Percentiles rank a stretch among this genome's conserved stretches.
Conservation (phyloP, 371 early-diverging fungal species). For the Mucor ambiguus region DNA sequence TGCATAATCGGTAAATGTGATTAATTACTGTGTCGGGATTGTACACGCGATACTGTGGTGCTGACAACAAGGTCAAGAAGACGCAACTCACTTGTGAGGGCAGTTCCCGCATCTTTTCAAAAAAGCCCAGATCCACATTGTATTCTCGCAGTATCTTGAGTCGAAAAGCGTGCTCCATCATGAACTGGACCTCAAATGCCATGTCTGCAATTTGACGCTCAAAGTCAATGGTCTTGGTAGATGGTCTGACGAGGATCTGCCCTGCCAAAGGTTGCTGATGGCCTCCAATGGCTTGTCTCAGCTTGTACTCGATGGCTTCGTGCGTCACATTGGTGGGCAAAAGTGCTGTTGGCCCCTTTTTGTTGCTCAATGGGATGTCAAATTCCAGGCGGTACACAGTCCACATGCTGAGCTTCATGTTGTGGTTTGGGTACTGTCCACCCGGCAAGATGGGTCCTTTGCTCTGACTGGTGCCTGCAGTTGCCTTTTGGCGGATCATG, state of each 20-base stretch:
- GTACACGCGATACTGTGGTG: slow-evolving; percentile 38
- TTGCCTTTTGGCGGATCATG: slow-evolving; percentile 8
- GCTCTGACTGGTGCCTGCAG: neutral
- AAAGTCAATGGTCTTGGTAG: slow-evolving; percentile 1
- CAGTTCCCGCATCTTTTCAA: slow-evolving; percentile 23
- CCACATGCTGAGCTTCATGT: slow-evolving; percentile 32
- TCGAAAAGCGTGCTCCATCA: slow-evolving; percentile 47
- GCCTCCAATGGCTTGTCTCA: neutral
- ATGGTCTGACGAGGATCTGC: neutral
- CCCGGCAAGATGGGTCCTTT: slow-evolving; percentile 1
- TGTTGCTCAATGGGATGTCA: slow-evolving; percentile 10
- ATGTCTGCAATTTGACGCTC: slow-evolving; percentile 4
- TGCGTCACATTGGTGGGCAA: slow-evolving; percentile 10
- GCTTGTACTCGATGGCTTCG: slow-evolving; percentile 21
- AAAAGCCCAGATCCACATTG: slow-evolving; percentile 40
- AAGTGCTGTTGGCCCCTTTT: neutral
- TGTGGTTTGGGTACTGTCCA: slow-evolving; percentile 12
- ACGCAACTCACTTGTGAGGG: slow-evolving; percentile 28
- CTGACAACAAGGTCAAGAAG: slow-evolving; percentile 33
- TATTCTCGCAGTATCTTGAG: slow-evolving; percentile 41
- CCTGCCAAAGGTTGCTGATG: neutral
- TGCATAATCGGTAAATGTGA: slow-evolving; percentile 6
- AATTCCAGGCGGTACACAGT: slow-evolving; percentile 38
- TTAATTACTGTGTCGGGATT: slow-evolving; percentile 23
- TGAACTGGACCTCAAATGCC: slow-evolving; percentile 43